Base-by-base conservation (phyloP, 306 rosid species). In the Quercus bicolor region DNA sequence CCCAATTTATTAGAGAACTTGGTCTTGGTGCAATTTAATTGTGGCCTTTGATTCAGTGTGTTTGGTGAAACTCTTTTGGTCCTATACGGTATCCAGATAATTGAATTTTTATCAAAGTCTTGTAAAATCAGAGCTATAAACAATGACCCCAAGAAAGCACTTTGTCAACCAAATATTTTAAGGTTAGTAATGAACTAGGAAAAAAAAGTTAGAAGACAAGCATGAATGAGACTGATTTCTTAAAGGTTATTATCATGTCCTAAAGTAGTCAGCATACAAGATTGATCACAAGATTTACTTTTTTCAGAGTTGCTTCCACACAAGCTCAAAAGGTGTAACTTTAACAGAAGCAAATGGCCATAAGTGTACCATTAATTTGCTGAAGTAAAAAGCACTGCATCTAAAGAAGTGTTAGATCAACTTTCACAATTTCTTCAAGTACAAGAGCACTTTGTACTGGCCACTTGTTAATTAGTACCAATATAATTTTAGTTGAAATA, bases 281-380 rank as follows among this genome's bases (percentile, higher is more conserved):
- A 14, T 52, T 29, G 72, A 43, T 57, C 53, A 37, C 26, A 55
- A 78, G 61, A 74, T 74, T 82, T 37, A 15, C 24, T 34, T 55
- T 15, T 12, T 10, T 66, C 26, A 55, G n/a, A 33, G 53, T 78
- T 77, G 83, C 56, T 78, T 76, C 82, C 74, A 64, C 79, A 69
- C 79, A 64, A 80, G 74, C 73, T 66, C 72, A 62, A 87, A 82
- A 80, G 89, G 64, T 79, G 74, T 61, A 57, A 76, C 84, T 78
- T 80, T 82, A 59, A 66, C 69, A 80, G 80, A 77, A 74, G 75
- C 68, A 84, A 77, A 72, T 71, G 89, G 89, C 56, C 83, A 19
- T 0, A 54, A 80, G 80, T 66, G 84, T 72, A 77, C 72, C 87
- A 76, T 81, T 78, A 55, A 68, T 57, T 72, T 79, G 82, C 77